Conservation (phyloP, 1,284 basidiomycete genomes). For the Sphaerobolus stellatus region DNA sequence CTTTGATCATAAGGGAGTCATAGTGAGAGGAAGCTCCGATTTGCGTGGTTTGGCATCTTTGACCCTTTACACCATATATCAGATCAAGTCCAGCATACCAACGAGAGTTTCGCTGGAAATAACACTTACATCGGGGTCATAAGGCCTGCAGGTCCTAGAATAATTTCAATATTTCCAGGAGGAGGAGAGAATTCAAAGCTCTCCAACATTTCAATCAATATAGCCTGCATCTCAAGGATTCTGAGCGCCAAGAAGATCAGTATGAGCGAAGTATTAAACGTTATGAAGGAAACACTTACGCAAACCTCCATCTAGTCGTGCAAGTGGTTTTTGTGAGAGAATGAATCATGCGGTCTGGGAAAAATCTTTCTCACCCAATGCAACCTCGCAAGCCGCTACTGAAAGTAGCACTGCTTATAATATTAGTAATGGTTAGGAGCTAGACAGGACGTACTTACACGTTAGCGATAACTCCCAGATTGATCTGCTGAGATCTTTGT, state of each 20-base stretch:
- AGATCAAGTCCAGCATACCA: background rate
- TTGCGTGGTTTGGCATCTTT: constrained; percentile 2
- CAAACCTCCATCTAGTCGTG: background rate
- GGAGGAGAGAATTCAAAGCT: constrained; percentile 24
- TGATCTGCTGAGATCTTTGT: constrained; percentile 10
- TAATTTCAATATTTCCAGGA: constrained; percentile 19
- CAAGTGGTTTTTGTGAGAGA: background rate
- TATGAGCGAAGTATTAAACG: background rate
- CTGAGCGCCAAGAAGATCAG: constrained; percentile 11
- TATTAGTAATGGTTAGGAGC: background rate
- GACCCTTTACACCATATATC: constrained; percentile 24
- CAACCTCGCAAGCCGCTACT: constrained; percentile 22
- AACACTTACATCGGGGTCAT: constrained; percentile 22
- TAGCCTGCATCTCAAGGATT: constrained; percentile 25
- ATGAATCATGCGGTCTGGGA: background rate
- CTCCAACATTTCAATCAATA: constrained; percentile 22
- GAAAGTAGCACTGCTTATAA: background rate
- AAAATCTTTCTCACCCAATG: constrained; percentile 20
- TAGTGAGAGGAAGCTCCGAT: constrained; percentile 4
- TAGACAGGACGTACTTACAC: constrained; percentile 23
- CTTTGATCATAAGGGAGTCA: background rate
- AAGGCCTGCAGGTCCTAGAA: constrained; percentile 18
- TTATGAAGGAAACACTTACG: background rate
- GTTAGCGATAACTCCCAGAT: constrained; percentile 24
- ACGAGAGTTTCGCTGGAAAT: background rate